Percentiles rank a stretch among this genome's conserved stretches.
phyloP scores from a whole-genome alignment of 1,284 basidiomycete species.

The Cutaneotrichosporon curvatum region DNA sequence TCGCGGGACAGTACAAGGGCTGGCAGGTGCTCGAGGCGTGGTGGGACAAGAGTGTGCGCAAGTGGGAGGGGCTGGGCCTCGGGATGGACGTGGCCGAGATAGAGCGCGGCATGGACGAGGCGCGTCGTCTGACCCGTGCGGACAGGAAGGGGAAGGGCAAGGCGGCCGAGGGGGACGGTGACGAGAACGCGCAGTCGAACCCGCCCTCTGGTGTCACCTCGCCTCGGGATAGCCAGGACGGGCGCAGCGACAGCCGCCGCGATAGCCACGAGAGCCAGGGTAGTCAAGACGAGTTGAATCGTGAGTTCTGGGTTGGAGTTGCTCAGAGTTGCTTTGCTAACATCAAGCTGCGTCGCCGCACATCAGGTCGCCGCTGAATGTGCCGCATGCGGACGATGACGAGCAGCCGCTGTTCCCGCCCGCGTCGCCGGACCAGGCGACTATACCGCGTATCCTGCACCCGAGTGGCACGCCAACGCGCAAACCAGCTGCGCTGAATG shows the following conservation, averaged over 20 bases:
- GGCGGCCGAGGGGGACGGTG: too few species aligned
- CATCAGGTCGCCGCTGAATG: conserved; percentile 19
- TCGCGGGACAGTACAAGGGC: conserved; percentile 75
- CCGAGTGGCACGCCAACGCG: conserved; percentile 3
- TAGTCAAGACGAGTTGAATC: conserved; percentile 31
- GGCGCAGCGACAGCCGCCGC: conserved; percentile 11
- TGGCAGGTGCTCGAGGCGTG: conserved; percentile 86
- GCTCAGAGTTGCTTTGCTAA: neutral
- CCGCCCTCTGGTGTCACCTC: too few species aligned
- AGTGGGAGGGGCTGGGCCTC: conserved; percentile 72
- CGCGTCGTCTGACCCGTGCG: conserved; percentile 25
- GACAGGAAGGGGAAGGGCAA: conserved; percentile 26
- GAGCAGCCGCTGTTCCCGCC: conserved; percentile 36
- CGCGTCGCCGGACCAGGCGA: conserved; percentile 28
- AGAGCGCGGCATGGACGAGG: conserved; percentile 36
- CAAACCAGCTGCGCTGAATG: conserved; percentile 10
- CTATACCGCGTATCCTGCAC: conserved; percentile 24
- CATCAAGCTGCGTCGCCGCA: conserved; percentile 1
- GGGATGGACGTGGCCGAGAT: conserved; percentile 50
- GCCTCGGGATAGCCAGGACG: too few species aligned
- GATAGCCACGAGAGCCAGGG: too few species aligned
- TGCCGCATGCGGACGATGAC: conserved; percentile 20
- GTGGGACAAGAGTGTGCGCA: conserved; percentile 75
- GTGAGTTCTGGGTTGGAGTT: conserved; percentile 17
- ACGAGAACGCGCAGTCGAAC: too few species aligned